phyloP scores from a whole-genome alignment of 805 yeast species.

The Starmerella ratchasimensis region DNA sequence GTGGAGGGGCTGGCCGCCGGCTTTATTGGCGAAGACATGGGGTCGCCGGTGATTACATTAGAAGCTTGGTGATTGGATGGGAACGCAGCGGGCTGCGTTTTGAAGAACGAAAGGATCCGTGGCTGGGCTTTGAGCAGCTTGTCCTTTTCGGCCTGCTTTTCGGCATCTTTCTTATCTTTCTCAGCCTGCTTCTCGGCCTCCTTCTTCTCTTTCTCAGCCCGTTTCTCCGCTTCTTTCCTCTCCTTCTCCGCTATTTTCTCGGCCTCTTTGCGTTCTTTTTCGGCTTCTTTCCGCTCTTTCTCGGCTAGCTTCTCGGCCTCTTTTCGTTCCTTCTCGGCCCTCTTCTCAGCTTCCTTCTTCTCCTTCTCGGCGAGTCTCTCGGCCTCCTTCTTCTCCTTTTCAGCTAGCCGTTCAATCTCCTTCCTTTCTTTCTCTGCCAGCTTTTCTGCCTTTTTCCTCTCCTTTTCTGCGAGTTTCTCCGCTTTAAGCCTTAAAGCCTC shows the following conservation, averaged over 20 bases:
- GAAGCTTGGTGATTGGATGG: too few relatives aligned
- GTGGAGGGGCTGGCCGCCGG: too few relatives aligned
- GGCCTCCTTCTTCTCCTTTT: slow-evolving; percentile 16
- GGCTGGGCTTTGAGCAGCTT: slow-evolving; percentile 19
- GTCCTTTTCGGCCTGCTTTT: slow-evolving; percentile 15
- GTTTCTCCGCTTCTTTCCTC: slow-evolving; percentile 15
- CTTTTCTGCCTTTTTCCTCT: slow-evolving; percentile 3
- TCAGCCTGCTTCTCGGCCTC: slow-evolving; percentile 15
- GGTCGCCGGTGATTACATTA: too few relatives aligned
- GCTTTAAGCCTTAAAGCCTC: background rate
- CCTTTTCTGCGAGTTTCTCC: slow-evolving; percentile 5
- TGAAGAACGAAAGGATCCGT: slow-evolving; percentile 18
- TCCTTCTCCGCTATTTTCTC: slow-evolving; percentile 18
- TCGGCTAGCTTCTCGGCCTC: slow-evolving; percentile 21
- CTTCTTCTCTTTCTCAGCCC: slow-evolving; percentile 13
- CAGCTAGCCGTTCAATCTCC: slow-evolving; percentile 20
- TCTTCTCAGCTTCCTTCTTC: slow-evolving; percentile 17
- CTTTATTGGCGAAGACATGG: too few relatives aligned
- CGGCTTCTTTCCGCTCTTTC: slow-evolving; percentile 14
- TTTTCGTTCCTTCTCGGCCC: slow-evolving; percentile 17
- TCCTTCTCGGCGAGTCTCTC: slow-evolving; percentile 12
- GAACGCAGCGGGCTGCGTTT: background rate
- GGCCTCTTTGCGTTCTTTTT: slow-evolving; percentile 19
- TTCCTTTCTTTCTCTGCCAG: slow-evolving; percentile 15
- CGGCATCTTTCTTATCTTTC: slow-evolving; percentile 18